phyloP scores from a whole-genome alignment of 169 alveolate species.

The Besnoitia besnoiti region DNA sequence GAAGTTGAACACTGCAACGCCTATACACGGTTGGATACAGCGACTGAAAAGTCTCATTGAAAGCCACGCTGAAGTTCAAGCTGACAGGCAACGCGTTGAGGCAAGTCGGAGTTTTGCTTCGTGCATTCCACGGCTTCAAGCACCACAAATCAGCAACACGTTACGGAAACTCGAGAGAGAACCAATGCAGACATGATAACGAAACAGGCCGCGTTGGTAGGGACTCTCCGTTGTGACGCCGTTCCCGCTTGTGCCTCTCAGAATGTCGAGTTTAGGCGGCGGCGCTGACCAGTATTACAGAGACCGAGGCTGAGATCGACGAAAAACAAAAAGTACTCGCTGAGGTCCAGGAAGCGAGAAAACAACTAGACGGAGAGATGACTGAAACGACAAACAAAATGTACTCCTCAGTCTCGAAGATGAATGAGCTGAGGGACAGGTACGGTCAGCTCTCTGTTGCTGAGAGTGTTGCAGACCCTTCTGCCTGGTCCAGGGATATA shows the following conservation, averaged over 20 bases:
- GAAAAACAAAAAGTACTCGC: not conserved
- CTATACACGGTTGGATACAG: not conserved
- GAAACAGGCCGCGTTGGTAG: not conserved
- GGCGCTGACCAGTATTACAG: not conserved
- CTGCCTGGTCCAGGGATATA: not conserved
- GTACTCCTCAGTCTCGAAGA: constrained; percentile 27
- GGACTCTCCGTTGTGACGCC: too few relatives aligned
- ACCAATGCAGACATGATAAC: not conserved
- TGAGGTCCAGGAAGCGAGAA: not conserved
- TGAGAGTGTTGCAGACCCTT: not conserved
- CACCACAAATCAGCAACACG: not conserved
- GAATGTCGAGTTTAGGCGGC: too few relatives aligned
- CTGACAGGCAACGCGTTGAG: not conserved
- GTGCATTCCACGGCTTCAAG: not conserved
- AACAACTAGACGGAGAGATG: constrained; percentile 30
- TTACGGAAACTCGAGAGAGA: not conserved
- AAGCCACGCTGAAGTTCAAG: not conserved
- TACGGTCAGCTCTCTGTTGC: not conserved
- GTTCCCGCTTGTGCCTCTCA: too few relatives aligned
- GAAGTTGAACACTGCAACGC: not conserved
- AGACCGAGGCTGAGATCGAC: not conserved
- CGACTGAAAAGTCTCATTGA: not conserved
- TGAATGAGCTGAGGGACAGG: constrained; percentile 31
- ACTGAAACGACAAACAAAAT: constrained; percentile 1
- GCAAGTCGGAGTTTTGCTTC: not conserved